Base-by-base conservation (phyloP, 495 filamentous ascomycete species). In the Aspergillus baeticus region DNA sequence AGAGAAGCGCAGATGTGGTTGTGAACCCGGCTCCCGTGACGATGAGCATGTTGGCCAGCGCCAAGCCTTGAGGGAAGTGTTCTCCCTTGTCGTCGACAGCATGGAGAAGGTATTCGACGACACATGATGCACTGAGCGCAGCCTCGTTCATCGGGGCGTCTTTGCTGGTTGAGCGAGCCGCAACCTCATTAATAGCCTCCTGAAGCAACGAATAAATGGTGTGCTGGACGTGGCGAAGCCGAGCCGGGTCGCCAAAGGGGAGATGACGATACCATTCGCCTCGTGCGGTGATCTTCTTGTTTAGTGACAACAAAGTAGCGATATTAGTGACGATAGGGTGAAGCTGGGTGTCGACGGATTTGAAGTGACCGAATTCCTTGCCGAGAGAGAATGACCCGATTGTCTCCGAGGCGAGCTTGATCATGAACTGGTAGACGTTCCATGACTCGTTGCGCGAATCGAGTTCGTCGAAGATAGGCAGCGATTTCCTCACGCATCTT, bases 391-490 rank as follows among this genome's bases (percentile, higher is more conserved):
- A 60, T 50, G 75, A 75, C 22, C 77, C 73, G 39, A 83, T 75
- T 15, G 73, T 69, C 43, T 80, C 73, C 1, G 75, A 75, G 1
- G 65, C 79, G 2, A 85, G 73, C 63, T 84, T 84, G 15, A 83
- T 54, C 77, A 81, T 84, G 53, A 77, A 83, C 48, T 76, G 75
- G 54, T 84, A 85, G 8, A 77, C 77, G 59, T 84, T 84, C 66
- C 67, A 83, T 0, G 79, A 69, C 47, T 79, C 68, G 10, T 66
- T 73, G 18, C 64, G 59, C 13, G 63, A 38, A 54, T 81, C 75
- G 2, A 84, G 65, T 55, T 79, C 74, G 57, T 84, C 80, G 20
- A 84, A 81, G 0, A 83, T 71, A 1, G 55, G 55, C 50, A 81
- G 77, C 11, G 69, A 50, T n/a, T 68, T 51, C 17, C 70, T 62